These are phyloP conservation scores for Trichoderma harzianum DNA, from an alignment of 2,329 filamentous ascomycete genomes.

Conservation along the genomic window DNA sequence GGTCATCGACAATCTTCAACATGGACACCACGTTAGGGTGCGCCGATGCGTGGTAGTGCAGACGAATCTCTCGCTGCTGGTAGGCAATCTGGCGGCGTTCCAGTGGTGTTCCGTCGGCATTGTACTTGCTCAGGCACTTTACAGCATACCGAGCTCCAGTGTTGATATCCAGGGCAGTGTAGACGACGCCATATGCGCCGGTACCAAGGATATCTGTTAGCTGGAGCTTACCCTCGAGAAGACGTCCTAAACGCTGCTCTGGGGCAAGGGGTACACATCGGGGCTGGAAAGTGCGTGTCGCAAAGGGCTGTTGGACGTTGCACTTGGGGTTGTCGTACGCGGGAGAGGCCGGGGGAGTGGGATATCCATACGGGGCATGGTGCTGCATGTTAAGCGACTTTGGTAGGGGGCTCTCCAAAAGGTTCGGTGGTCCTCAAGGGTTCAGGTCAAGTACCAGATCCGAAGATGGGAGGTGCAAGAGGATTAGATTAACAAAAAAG, in stretches of 20 bases:
- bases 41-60: conserved; percentile 84
- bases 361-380: conserved; percentile 55
- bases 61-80: conserved; percentile 86
- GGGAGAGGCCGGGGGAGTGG: conserved; percentile 56
- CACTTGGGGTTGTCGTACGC: conserved; percentile 50
- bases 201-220: conserved; percentile 83
- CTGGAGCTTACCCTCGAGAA: conserved; percentile 79
- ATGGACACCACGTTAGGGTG: conserved; percentile 94
- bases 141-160: conserved; percentile 84
- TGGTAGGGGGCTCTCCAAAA: background rate
- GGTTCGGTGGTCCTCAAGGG: conserved; percentile 1
- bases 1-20: conserved; percentile 86
- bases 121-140: conserved; percentile 93
- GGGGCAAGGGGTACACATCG: conserved; percentile 60
- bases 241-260: conserved; percentile 80
- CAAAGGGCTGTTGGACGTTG: conserved; percentile 36
- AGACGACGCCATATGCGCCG: conserved; percentile 95
- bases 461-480: background rate
- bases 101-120: conserved; percentile 64
- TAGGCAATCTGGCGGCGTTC: conserved; percentile 84
- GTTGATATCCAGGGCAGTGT: conserved; percentile 80
- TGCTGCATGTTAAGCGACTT: conserved; percentile 52
- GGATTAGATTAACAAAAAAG: conserved; percentile 2
- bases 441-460: conserved; percentile 6
- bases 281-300: conserved; percentile 40